These are phyloP conservation scores for Heritiera fomes DNA, from an alignment of 345 rosid species.

Conservation along the genomic window DNA sequence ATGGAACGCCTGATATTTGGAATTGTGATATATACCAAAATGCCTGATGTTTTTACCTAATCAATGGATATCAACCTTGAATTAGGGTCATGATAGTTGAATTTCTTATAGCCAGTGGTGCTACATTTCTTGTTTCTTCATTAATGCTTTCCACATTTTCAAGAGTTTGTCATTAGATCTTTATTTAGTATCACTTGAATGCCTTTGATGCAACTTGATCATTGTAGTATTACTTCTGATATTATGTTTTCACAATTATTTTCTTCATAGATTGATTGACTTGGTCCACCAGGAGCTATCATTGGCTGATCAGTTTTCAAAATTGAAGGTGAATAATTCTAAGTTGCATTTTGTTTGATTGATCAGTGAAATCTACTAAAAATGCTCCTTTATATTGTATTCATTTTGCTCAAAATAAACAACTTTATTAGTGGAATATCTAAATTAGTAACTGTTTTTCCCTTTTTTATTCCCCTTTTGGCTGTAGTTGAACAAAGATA, in stretches of 20 bases:
- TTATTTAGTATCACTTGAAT: background rate
- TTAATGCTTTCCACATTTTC: constrained; percentile 1
- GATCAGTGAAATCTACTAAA: background rate
- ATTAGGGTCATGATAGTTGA: background rate
- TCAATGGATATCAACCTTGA: background rate
- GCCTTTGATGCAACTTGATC: background rate
- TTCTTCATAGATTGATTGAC: constrained; percentile 74
- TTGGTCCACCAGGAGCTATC: constrained; percentile 86
- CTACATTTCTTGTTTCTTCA: background rate
- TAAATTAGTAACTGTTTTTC: background rate
- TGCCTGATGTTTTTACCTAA: background rate
- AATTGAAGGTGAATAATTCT: constrained; percentile 62
- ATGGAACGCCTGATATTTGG: background rate
- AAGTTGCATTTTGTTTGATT: constrained; percentile 6
- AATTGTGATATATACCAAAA: background rate
- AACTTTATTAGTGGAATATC: background rate
- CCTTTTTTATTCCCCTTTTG: background rate
- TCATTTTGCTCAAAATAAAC: background rate
- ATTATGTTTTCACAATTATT: background rate
- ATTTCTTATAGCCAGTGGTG: background rate
- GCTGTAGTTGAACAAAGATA: background rate
- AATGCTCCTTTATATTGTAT: background rate
- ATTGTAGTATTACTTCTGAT: background rate
- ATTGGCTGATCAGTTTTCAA: constrained; percentile 84
- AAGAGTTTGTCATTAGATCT: background rate